These are phyloP conservation scores for Coemansia sp. DNA, from an alignment of 192 early-diverging fungal species.

Conservation along the genomic window DNA sequence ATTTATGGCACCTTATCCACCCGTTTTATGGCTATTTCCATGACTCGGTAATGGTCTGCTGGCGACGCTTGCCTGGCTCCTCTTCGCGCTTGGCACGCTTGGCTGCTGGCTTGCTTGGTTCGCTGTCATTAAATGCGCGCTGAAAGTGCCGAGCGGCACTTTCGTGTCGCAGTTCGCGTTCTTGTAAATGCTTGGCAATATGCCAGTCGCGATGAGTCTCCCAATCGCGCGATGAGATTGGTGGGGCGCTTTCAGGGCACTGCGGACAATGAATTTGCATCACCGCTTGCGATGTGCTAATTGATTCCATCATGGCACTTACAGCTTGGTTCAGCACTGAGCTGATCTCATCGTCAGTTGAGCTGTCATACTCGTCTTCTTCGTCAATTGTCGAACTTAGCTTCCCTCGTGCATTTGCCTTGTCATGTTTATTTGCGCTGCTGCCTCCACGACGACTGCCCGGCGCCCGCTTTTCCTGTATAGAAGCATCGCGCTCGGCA, in stretches of 20 bases:
- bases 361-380: conserved; percentile 4
- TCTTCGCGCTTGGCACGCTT: conserved; percentile 22
- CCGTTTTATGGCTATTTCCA: conserved; percentile 25
- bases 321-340: conserved; percentile 38
- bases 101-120: conserved; percentile 8
- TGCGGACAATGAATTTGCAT: conserved; percentile 48
- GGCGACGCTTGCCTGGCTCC: conserved; percentile 15
- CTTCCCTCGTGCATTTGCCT: neutral
- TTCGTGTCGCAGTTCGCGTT: conserved; percentile 44
- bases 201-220: conserved; percentile 52
- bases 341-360: conserved; percentile 18
- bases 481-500: neutral
- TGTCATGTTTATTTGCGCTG: neutral
- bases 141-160: conserved; percentile 26
- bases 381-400: neutral
- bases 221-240: conserved; percentile 39
- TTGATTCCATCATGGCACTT: conserved; percentile 50
- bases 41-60: conserved; percentile 42
- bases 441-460: neutral
- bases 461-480: conserved; percentile 1
- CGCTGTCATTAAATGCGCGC: conserved; percentile 14
- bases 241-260: conserved; percentile 23
- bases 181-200: conserved; percentile 45
- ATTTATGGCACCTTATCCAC: too few relatives aligned
- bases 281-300: conserved; percentile 37